A percentile compares a stretch with the other conserved stretches of the same genome.
Evolutionary conservation across 2,329 filamentous ascomycete genomes (phyloP).

Genomic region (Biscogniauxia marginata): DNA sequence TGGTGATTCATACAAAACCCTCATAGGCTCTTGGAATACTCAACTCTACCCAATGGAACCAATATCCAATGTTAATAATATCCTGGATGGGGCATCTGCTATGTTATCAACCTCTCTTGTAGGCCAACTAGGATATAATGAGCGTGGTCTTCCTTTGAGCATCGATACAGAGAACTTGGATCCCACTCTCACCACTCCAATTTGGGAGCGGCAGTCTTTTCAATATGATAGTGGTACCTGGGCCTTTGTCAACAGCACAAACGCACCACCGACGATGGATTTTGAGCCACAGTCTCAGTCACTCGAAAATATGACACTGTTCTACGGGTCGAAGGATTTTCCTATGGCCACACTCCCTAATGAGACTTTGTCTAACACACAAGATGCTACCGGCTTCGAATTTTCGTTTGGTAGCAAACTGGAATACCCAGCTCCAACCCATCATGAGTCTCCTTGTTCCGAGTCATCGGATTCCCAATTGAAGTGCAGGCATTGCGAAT

Average conservation of each 20-base stretch:
- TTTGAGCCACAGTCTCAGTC: too few species aligned
- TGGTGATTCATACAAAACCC: too few species aligned
- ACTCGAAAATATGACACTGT: too few species aligned
- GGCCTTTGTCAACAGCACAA: neutral
- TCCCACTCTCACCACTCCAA: neutral
- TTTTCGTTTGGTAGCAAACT: neutral
- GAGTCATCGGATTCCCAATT: neutral
- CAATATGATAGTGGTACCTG: neutral
- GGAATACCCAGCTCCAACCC: neutral
- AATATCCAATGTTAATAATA: too few species aligned
- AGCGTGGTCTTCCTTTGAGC: neutral
- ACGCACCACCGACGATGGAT: neutral
- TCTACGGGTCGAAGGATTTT: too few species aligned
- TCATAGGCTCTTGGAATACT: too few species aligned
- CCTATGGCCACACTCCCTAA: too few species aligned
- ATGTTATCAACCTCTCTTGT: neutral
- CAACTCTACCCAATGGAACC: too few species aligned
- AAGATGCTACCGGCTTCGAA: neutral
- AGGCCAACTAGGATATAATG: neutral
- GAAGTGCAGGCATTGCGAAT: conserved; percentile 6
- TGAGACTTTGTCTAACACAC: neutral
- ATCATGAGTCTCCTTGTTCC: neutral
- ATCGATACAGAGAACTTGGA: neutral
- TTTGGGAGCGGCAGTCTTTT: neutral
- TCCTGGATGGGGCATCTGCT: neutral